These are phyloP conservation scores for Davidsoniella virescens DNA, from an alignment of 2,329 filamentous ascomycete species.

Conservation along the genomic window DNA sequence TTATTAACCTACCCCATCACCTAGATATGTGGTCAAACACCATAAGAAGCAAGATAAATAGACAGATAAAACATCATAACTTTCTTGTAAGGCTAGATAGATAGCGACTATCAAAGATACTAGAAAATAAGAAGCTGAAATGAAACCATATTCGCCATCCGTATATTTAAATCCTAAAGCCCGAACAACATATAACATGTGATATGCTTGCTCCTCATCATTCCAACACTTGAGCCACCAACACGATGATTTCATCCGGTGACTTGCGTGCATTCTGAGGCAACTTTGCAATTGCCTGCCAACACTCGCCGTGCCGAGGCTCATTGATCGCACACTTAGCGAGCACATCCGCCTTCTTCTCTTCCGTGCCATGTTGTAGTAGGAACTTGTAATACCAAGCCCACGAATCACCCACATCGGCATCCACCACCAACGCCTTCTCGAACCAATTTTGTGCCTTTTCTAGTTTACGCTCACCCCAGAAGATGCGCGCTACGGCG, in stretches of 20 bases:
- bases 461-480: conserved; percentile 79
- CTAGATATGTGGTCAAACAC: no score
- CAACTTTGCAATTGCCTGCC: conserved; percentile 75
- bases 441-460: conserved; percentile 97
- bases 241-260: conserved; percentile 66
- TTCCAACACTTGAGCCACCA: conserved; percentile 44
- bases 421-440: conserved; percentile 77
- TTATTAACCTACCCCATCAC: no score
- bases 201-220: conserved; percentile 13
- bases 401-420: conserved; percentile 84
- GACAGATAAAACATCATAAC: no score
- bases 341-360: conserved; percentile 76
- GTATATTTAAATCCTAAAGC: no score
- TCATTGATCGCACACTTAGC: conserved; percentile 68
- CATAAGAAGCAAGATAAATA: no score
- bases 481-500: conserved; percentile 88
- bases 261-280: conserved; percentile 61
- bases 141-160: no score
- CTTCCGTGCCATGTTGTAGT: conserved; percentile 78
- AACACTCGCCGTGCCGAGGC: conserved; percentile 81
- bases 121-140: no score
- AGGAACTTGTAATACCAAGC: conserved; percentile 97
- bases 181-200: background rate
- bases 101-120: no score
- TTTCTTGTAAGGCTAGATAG: no score